Evolutionary conservation across 2,329 filamentous ascomycete species (phyloP).

Genomic region (Capronia epimyces): DNA sequence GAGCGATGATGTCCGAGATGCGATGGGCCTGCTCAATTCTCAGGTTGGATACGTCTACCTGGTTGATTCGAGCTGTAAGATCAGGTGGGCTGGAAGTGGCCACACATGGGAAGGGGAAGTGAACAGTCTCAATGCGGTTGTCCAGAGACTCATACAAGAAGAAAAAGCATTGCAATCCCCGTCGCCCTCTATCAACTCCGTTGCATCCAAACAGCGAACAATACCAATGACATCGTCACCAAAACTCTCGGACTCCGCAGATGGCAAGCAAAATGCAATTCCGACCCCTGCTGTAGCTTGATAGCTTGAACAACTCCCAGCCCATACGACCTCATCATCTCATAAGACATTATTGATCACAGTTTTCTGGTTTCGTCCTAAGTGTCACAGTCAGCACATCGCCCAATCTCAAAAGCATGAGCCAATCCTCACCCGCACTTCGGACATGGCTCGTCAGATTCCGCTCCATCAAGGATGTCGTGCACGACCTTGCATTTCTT

Average conservation of each 20-base stretch:
- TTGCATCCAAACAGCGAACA: conserved; percentile 1
- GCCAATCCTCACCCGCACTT: conserved; percentile 23
- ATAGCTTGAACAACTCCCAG: neutral
- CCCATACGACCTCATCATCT: neutral
- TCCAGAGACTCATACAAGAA: conserved; percentile 41
- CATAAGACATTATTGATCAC: conserved; percentile 12
- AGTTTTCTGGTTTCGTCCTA: conserved; percentile 21
- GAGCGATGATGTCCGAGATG: conserved; percentile 51
- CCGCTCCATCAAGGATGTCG: conserved; percentile 27
- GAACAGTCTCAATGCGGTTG: conserved; percentile 40
- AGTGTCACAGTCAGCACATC: conserved; percentile 1
- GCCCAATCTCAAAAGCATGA: neutral
- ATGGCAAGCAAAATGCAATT: conserved; percentile 1
- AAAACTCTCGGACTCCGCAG: neutral
- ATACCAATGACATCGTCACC: neutral
- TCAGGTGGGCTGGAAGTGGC: conserved; percentile 84
- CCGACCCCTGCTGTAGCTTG: conserved; percentile 6
- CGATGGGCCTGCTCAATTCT: conserved; percentile 69
- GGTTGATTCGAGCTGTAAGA: conserved; percentile 77
- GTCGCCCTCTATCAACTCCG: conserved; percentile 1
- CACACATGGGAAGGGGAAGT: conserved; percentile 40
- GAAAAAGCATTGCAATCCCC: conserved; percentile 29
- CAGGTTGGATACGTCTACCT: conserved; percentile 94
- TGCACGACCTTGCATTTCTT: conserved; percentile 27
- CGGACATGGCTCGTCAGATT: conserved; percentile 27